phyloP scores from a whole-genome alignment of 345 rosid genomes.

The Eucalyptus cloeziana region DNA sequence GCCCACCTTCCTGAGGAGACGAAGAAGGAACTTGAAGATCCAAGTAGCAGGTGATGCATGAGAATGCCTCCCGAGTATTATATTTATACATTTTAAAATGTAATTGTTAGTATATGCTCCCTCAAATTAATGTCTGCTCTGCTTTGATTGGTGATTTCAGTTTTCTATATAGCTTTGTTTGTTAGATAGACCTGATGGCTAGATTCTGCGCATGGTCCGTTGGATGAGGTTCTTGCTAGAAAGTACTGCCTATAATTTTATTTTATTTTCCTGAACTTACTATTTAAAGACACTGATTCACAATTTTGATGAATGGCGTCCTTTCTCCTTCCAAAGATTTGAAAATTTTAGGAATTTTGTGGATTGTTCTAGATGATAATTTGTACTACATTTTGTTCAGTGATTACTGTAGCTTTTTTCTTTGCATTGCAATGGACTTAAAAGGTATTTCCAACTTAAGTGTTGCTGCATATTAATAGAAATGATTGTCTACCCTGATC shows the following conservation, averaged over 20 bases:
- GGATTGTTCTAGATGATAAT: not conserved
- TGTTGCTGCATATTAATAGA: not conserved
- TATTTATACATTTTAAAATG: not conserved
- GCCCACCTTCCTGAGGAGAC: conserved; percentile 72
- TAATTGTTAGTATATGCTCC: not conserved
- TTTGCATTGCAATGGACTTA: not conserved
- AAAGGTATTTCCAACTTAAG: not conserved
- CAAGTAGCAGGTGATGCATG: conserved; percentile 48
- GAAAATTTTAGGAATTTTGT: not conserved
- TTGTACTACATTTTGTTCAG: not conserved
- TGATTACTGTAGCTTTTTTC: not conserved
- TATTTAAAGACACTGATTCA: not conserved
- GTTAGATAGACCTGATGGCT: not conserved
- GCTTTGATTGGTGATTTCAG: not conserved
- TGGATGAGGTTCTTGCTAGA: not conserved
- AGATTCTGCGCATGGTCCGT: not conserved
- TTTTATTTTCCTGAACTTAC: not conserved
- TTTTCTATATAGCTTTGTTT: not conserved
- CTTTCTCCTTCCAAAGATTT: not conserved
- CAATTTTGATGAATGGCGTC: not conserved
- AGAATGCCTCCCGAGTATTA: not conserved
- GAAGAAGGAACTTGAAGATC: conserved; percentile 83
- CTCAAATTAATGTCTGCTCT: not conserved
- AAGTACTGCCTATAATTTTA: not conserved
- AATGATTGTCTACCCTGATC: not conserved